phyloP scores from a whole-genome alignment of 768 basidiomycete species.

The Boletus insuetus region DNA sequence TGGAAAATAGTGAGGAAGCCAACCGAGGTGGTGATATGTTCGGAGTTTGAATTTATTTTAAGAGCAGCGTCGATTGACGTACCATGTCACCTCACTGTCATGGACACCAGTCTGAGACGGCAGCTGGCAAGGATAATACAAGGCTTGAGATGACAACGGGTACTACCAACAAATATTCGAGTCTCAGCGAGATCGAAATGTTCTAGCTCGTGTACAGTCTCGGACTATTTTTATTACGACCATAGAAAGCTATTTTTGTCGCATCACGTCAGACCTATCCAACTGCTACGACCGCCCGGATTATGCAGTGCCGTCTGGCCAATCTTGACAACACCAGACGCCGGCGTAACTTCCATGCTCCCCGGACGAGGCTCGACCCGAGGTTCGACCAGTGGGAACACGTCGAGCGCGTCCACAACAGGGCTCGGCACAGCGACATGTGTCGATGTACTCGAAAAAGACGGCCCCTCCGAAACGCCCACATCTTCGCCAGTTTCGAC shows the following conservation, averaged over 20 bases:
- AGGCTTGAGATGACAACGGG: too few species aligned
- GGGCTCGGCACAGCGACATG: constrained; percentile 55
- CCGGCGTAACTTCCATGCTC: constrained; percentile 18
- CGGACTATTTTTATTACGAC: neutral
- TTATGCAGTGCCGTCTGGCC: constrained; percentile 94
- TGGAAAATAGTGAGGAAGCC: neutral
- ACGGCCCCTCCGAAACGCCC: constrained; percentile 16
- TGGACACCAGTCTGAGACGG: neutral
- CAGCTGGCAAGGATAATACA: too few species aligned
- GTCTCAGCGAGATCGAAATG: too few species aligned
- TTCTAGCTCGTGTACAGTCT: neutral
- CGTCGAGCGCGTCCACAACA: constrained; percentile 63
- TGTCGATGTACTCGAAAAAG: constrained; percentile 29
- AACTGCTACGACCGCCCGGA: constrained; percentile 84
- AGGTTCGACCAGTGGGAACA: constrained; percentile 25
- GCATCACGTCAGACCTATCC: constrained; percentile 67
- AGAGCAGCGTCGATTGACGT: constrained; percentile 1
- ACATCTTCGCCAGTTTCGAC: constrained; percentile 18
- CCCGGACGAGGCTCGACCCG: constrained; percentile 7
- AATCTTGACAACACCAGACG: constrained; percentile 71
- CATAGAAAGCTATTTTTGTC: neutral
- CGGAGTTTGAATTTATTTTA: constrained; percentile 31
- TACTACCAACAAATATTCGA: too few species aligned
- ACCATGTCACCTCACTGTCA: neutral
- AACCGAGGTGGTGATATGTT: constrained; percentile 7